Conservation (phyloP, 2,329 filamentous ascomycete species). For the Colletotrichum tofieldiae region DNA sequence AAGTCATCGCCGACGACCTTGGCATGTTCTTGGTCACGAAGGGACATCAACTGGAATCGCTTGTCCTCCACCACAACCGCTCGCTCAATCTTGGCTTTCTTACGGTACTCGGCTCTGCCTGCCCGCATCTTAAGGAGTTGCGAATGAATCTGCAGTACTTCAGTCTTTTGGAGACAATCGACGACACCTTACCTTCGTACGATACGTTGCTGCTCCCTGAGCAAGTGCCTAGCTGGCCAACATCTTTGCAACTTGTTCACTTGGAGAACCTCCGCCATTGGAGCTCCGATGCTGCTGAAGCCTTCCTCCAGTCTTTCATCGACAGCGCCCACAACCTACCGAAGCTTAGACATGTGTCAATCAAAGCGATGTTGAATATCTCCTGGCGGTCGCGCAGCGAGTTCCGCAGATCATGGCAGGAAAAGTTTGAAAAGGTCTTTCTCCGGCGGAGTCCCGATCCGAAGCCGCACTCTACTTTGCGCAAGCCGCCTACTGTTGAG, state of each 20-base stretch:
- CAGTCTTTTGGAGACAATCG: slow-evolving; percentile 76
- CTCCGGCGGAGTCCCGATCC: slow-evolving; percentile 65
- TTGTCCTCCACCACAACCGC: slow-evolving; percentile 85
- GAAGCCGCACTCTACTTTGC: slow-evolving; percentile 45
- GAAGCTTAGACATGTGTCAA: slow-evolving; percentile 77
- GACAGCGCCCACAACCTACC: slow-evolving; percentile 77
- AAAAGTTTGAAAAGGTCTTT: slow-evolving; percentile 79
- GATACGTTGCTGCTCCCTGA: slow-evolving; percentile 74
- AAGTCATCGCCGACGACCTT: slow-evolving; percentile 78
- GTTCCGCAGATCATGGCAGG: slow-evolving; percentile 85
- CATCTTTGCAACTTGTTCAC: slow-evolving; percentile 78
- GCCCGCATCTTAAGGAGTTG: slow-evolving; percentile 79
- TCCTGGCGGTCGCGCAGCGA: slow-evolving; percentile 86
- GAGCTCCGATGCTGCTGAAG: slow-evolving; percentile 77
- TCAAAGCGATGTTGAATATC: slow-evolving; percentile 84
- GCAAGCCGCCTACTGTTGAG: slow-evolving; percentile 21
- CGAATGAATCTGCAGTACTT: slow-evolving; percentile 86
- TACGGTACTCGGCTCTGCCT: slow-evolving; percentile 74
- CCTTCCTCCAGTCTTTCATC: slow-evolving; percentile 85
- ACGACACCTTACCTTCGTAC: slow-evolving; percentile 83
- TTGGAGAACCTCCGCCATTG: slow-evolving; percentile 85
- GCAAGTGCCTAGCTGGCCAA: slow-evolving; percentile 85
- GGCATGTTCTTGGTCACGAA: slow-evolving; percentile 76
- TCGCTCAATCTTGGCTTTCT: slow-evolving; percentile 84
- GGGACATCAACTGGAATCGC: slow-evolving; percentile 76